Evolutionary conservation across 2,329 filamentous ascomycete genomes (phyloP).

Genomic region (Rhinocladiella mackenziei): DNA sequence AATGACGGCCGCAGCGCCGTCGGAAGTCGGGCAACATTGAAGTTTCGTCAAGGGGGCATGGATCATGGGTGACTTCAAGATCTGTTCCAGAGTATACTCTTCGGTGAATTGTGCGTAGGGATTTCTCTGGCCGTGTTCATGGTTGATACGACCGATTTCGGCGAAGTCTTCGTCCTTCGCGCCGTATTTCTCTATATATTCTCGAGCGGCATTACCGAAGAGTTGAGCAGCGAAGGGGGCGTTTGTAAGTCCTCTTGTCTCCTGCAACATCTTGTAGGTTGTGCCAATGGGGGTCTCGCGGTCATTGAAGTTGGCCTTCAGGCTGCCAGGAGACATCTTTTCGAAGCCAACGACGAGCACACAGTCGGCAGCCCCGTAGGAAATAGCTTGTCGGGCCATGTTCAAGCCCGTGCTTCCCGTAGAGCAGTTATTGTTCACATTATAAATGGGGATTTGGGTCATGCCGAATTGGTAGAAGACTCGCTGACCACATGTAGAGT

Average conservation of each 20-base stretch:
- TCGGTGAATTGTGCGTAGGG: conserved; percentile 97
- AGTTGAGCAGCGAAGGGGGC: conserved; percentile 84
- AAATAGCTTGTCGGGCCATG: conserved; percentile 76
- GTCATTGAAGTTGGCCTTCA: conserved; percentile 81
- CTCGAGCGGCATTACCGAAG: conserved; percentile 88
- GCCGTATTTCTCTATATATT: conserved; percentile 95
- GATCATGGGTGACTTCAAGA: conserved; percentile 72
- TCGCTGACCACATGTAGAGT: conserved; percentile 89
- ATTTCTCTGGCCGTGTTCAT: conserved; percentile 84
- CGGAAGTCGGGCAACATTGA: conserved; percentile 97
- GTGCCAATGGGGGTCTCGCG: conserved; percentile 74
- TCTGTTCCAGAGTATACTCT: conserved; percentile 81
- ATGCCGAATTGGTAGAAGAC: conserved; percentile 99
- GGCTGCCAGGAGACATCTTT: conserved; percentile 92
- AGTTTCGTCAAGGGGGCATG: conserved; percentile 88
- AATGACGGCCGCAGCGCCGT: conserved; percentile 83
- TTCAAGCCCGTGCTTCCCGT: conserved; percentile 89
- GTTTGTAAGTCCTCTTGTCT: conserved; percentile 74
- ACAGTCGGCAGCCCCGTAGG: conserved; percentile 77
- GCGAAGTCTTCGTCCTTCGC: conserved; percentile 83
- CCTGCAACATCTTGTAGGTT: conserved; percentile 71
- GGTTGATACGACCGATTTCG: conserved; percentile 89
- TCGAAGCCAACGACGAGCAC: conserved; percentile 92
- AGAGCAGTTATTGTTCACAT: conserved; percentile 98
- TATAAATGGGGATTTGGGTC: conserved; percentile 93